These are phyloP conservation scores for Calocybe gangraenosa DNA, from an alignment of 768 basidiomycete species.

Conservation along the genomic window DNA sequence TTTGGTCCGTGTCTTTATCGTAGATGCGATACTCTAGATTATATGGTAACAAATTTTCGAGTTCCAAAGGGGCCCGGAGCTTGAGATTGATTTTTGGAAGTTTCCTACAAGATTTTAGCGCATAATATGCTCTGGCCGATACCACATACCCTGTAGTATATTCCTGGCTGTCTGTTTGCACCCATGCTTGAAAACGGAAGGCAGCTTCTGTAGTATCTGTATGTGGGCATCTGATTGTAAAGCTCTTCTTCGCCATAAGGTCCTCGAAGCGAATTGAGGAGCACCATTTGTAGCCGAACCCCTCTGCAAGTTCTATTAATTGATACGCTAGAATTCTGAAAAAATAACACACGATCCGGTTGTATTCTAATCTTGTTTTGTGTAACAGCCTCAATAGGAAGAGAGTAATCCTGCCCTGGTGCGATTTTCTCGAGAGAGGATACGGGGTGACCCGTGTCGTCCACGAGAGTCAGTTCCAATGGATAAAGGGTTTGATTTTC, in stretches of 20 bases:
- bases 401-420: constrained; percentile 83
- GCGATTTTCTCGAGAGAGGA: constrained; percentile 82
- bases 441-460: constrained; percentile 77
- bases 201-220: constrained; percentile 76
- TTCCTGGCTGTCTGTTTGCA: constrained; percentile 62
- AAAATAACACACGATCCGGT: constrained; percentile 77
- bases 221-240: constrained; percentile 85
- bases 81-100: constrained; percentile 83
- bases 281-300: constrained; percentile 96
- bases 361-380: constrained; percentile 80
- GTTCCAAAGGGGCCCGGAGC: constrained; percentile 88
- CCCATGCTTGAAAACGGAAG: constrained; percentile 93
- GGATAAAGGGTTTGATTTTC: constrained; percentile 91
- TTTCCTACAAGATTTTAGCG: constrained; percentile 41
- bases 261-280: constrained; percentile 87
- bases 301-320: constrained; percentile 50
- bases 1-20: constrained; percentile 91
- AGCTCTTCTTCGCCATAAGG: constrained; percentile 59
- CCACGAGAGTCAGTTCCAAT: constrained; percentile 86
- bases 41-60: constrained; percentile 94
- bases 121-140: background rate
- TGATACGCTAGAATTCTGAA: constrained; percentile 1
- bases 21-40: constrained; percentile 96
- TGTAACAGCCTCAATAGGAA: constrained; percentile 88
- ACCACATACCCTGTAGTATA: constrained; percentile 45